phyloP scores from a whole-genome alignment of 345 rosid genomes.

The Eucalyptus sp. region DNA sequence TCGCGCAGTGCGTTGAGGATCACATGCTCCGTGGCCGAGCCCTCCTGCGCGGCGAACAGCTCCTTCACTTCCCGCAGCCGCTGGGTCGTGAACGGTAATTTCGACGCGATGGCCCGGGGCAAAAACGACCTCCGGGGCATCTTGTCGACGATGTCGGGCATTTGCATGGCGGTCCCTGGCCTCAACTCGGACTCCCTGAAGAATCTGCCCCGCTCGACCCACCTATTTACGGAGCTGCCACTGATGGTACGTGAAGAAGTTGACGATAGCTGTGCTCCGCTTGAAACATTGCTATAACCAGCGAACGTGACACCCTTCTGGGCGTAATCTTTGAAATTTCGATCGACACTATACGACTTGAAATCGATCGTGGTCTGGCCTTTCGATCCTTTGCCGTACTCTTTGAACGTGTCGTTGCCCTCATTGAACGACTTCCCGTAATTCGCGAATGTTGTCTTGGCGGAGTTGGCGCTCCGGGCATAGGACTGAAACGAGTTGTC shows the following conservation, averaged over 20 bases:
- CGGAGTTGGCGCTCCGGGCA: conserved; percentile 26
- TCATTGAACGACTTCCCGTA: conserved; percentile 42
- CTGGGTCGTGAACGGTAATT: conserved; percentile 42
- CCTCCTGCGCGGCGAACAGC: conserved; percentile 21
- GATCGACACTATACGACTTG: conserved; percentile 22
- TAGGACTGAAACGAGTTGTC: conserved; percentile 42
- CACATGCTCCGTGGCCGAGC: conserved; percentile 34
- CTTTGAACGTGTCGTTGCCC: conserved; percentile 40
- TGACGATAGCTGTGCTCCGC: background rate
- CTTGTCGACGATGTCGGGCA: conserved; percentile 64
- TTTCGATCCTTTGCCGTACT: conserved; percentile 32
- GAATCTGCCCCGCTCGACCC: conserved; percentile 63
- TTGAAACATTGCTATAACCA: conserved; percentile 14
- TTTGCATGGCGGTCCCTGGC: conserved; percentile 35
- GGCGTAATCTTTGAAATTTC: conserved; percentile 26
- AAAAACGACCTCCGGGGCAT: conserved; percentile 71
- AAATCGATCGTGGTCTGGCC: conserved; percentile 23
- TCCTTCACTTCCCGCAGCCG: conserved; percentile 4
- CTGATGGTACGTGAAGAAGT: background rate
- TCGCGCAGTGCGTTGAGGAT: conserved; percentile 27
- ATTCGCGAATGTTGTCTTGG: conserved; percentile 16
- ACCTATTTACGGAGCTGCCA: conserved; percentile 5
- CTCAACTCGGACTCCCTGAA: conserved; percentile 42
- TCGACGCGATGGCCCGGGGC: conserved; percentile 37
- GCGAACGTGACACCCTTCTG: conserved; percentile 34